Evolutionary conservation across 140 eudicot species (phyloP), one percentile per base, ranked within the genome.

Genomic region (Eryngium alpinum): DNA sequence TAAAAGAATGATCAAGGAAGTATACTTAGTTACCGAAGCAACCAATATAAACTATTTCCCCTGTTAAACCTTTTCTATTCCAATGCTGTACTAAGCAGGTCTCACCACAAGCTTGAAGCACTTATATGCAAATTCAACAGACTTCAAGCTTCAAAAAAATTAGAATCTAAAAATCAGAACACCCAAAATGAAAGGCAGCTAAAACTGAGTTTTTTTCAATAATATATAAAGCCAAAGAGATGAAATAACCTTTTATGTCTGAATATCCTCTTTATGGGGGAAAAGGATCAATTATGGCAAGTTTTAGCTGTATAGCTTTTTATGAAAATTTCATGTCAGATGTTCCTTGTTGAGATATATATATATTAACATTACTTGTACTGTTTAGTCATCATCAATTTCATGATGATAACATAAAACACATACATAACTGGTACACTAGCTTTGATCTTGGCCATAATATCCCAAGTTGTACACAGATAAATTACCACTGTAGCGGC

Each of bases 401-500:
- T 25, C 43, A 75, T 21, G 10, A 75, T 49, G 2, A 50, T 22
- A 25, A 75, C 1, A 75, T 1, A 0, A 75, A 22, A 27, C 56
- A 27, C 19, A 76, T 4, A 18, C 14, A 51, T 28, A 24, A 19
- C 5, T n/a, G 33, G 66, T 76, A 52, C 46, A 63, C 28, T 27
- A 52, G 49, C 25, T 51, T 50, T 18, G 31, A 77, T 75, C 43
- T 75, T 50, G 29, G 62, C 63, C 22, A 25, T 49, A 27, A 14
- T 75, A 49, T 75, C n/a, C 33, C 16, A 17, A 75, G 43, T 75
- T 63, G 19, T 56, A 34, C 62, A 32, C 56, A 77, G 81, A 16
- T 33, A 24, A 70, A 74, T 84, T 84, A 94, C 98, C 98, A 80
- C 98, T 90, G 62, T 94, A 89, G 67, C 98, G 96, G 78, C 98